Evolutionary conservation across 140 eudicot genomes (phyloP), one percentile per base, ranked within the genome.

Genomic region (Bidens hawaiensis): DNA sequence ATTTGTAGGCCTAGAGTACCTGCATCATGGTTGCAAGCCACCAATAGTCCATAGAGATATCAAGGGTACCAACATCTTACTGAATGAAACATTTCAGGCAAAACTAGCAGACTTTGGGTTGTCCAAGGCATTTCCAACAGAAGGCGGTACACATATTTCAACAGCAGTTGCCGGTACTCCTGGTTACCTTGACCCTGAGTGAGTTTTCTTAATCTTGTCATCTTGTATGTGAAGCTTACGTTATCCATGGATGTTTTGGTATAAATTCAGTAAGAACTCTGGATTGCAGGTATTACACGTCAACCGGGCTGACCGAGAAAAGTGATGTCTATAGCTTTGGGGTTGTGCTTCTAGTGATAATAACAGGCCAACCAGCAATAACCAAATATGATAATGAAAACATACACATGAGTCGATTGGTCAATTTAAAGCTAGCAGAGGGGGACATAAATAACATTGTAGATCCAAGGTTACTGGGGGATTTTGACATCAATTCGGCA

Each of bases 141-240:
- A 83, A 49, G 79, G 55, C 9, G 75, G 64, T 42, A 52, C 83
- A 16, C 80, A 76, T 56, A 67, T 79, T 23, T 72, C 83, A 57
- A 76, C 86, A 11, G 69, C 10, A 41, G 76, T 79, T 56, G 78
- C 66, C 17, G 86, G 86, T 23, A 83, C 90, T 23, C 83, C 76
- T 19, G 90, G 85, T 7, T 79, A 83, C 61, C 78, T 83, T 0
- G 89, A 83, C 59, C 89, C 83, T 0, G 90, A 83, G 85, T 83
- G 62, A 79, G 85, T 64, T 62, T 63, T 26, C 22, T 15, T 11
- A 13, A 50, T 36, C 28, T 28, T 28, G 33, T 2, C 5, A 30
- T 30, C 34, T 71, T 51, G 11, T 13, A 49, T 11, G 1, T 34
- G 18, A 9, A 18, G 18, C 2, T 21, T 49, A 49, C 22, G 56